Conservation (phyloP, 2,329 filamentous ascomycete genomes). For the Camillea tinctor region DNA sequence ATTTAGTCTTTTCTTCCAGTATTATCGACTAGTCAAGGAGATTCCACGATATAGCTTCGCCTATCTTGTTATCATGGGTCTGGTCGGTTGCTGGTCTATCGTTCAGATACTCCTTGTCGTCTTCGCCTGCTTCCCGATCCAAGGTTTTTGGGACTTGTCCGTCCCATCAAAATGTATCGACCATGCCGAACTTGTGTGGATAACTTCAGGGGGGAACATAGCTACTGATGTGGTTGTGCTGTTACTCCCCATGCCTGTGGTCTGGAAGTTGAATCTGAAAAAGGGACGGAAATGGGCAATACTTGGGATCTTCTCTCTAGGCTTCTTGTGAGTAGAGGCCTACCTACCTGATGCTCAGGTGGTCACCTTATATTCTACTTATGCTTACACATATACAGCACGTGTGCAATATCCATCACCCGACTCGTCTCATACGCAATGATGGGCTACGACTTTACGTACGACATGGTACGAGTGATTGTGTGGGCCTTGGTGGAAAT, state of each 20-base stretch:
- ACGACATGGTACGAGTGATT: constrained; percentile 12
- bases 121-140: constrained; percentile 19
- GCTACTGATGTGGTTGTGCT: constrained; percentile 23
- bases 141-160: constrained; percentile 11
- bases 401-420: constrained; percentile 22
- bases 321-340: constrained; percentile 20
- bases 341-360: not conserved
- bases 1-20: constrained; percentile 25
- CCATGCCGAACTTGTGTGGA: constrained; percentile 14
- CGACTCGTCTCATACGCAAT: constrained; percentile 20
- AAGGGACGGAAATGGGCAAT: constrained; percentile 20
- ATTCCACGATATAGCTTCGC: constrained; percentile 16
- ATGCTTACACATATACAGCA: constrained; percentile 3
- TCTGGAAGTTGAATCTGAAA: constrained; percentile 20
- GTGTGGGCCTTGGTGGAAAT: constrained; percentile 21
- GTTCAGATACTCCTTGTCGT: constrained; percentile 15
- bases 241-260: constrained; percentile 22
- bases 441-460: constrained; percentile 13
- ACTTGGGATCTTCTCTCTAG: constrained; percentile 19
- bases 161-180: constrained; percentile 11
- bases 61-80: constrained; percentile 14
- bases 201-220: constrained; percentile 23
- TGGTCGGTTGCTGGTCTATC: constrained; percentile 20
- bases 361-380: not conserved
- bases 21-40: constrained; percentile 23